Base-by-base conservation (phyloP, 1,139 yeast species). In the Pichia sp. region DNA sequence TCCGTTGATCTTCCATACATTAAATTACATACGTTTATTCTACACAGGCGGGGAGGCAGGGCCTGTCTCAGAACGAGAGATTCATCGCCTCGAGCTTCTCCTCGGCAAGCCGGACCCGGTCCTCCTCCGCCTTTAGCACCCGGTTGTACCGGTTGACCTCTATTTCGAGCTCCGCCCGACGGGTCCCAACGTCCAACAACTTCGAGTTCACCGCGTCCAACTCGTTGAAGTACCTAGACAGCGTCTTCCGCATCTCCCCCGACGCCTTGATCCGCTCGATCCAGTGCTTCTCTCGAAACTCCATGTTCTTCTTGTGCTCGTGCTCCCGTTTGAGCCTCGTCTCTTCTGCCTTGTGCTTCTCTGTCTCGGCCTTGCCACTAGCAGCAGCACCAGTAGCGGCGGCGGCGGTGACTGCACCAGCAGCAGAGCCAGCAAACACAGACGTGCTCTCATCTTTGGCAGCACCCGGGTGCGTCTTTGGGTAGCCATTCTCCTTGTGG, bases 61-160 rank as follows among this genome's bases (percentile, higher is more conserved):
- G 23, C 23, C 23, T 19, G 23, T 19, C 50, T 36, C 40, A 36
- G 40, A 36, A 36, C 5, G 46, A 40, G 40, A 66, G 60, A 38
- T 67, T 63, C 61, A 69, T 58, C 2, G 67, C 62, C 49, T 68
- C 71, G 38, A 68, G 56, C 50, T 61, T 64, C 49, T 69, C 72
- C 47, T 69, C 71, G 3, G 65, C 62, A 32, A 67, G 53, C 23
- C 59, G 57, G 16, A 63, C 60, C 40, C 64, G 59, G 16, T 61
- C 56, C 7, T 65, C 67, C 44, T 68, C 72, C 31, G 61, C 62
- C 23, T 54, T 56, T 4, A 62, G 51, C 29, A 66, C 54, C 36
- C 72, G 57, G 5, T 59, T 57, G 42, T 60, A 59, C 50, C 64
- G 59, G 38, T 61, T 61, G 31, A 64, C 67, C 32, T 67, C 70